These are phyloP conservation scores for Auricularia heimuer DNA, from an alignment of 768 basidiomycete genomes.

Conservation along the genomic window DNA sequence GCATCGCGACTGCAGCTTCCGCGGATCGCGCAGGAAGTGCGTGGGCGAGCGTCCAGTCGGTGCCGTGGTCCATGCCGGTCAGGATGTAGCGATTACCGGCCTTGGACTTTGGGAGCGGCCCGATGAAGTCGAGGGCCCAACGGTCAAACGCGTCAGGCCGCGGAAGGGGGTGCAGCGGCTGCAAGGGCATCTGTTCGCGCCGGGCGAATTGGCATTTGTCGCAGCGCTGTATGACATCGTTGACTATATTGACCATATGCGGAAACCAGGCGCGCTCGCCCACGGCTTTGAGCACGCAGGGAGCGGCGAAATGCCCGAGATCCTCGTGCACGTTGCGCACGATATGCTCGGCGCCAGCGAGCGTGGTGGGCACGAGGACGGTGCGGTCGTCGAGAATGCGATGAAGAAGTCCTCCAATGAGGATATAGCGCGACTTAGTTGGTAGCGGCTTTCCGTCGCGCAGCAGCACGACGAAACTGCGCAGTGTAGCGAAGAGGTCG, in stretches of 20 bases:
- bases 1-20: not conserved
- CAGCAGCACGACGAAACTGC: too few relatives aligned
- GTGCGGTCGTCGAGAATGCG: not conserved
- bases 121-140: conserved; percentile 16
- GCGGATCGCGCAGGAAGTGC: conserved; percentile 8
- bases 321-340: conserved; percentile 7
- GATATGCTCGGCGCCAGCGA: not conserved
- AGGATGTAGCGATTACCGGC: conserved; percentile 14
- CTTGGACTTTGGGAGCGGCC: conserved; percentile 10
- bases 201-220: conserved; percentile 14
- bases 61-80: conserved; percentile 11
- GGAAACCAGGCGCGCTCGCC: conserved; percentile 1
- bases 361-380: not conserved
- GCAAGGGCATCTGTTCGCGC: conserved; percentile 5
- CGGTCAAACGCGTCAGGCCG: conserved; percentile 12
- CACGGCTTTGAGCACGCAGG: conserved; percentile 10
- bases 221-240: conserved; percentile 11
- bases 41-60: not conserved
- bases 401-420: not conserved
- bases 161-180: conserved; percentile 15
- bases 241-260: conserved; percentile 3
- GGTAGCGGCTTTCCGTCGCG: too few relatives aligned
- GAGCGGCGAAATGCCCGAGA: conserved; percentile 15
- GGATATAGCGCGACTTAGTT: not conserved
- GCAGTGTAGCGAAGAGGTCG: too few relatives aligned